These are phyloP conservation scores for Amanita jacksonii DNA, from an alignment of 768 basidiomycete species.

Conservation along the genomic window DNA sequence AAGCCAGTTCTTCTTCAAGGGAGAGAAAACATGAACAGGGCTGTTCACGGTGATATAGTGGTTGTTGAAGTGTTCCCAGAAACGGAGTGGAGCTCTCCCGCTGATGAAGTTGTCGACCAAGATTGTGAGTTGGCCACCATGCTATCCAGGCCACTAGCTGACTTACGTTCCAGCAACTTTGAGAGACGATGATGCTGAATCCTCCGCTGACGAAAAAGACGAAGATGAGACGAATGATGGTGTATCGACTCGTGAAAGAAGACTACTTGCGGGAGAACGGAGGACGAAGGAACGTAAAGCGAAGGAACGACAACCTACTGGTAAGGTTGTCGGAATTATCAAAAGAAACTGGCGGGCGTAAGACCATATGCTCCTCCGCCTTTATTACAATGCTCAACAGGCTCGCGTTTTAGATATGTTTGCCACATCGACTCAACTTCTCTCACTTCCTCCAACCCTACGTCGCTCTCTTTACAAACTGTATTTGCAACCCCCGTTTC, in stretches of 20 bases:
- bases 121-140: slow-evolving; percentile 45
- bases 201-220: slow-evolving; percentile 50
- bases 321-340: slow-evolving; percentile 82
- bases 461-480: slow-evolving; percentile 79
- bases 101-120: slow-evolving; percentile 90
- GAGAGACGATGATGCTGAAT: slow-evolving; percentile 81
- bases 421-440: slow-evolving; percentile 92
- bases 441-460: slow-evolving; percentile 65
- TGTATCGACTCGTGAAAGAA: slow-evolving; percentile 31
- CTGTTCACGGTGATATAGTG: slow-evolving; percentile 89
- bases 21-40: slow-evolving; percentile 90
- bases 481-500: slow-evolving; percentile 94
- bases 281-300: slow-evolving; percentile 16
- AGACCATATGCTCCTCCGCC: slow-evolving; percentile 15
- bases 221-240: slow-evolving; percentile 32
- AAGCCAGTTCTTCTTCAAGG: slow-evolving; percentile 83
- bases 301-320: slow-evolving; percentile 80
- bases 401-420: slow-evolving; percentile 45
- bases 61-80: slow-evolving; percentile 83
- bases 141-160: not conserved
- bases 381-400: not conserved
- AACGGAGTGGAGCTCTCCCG: slow-evolving; percentile 86
- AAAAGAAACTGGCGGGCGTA: slow-evolving; percentile 95
- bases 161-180: slow-evolving; percentile 46
- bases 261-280: slow-evolving; percentile 27